Evolutionary conservation across 176 grass and related monocot species (phyloP).

Genomic region (Themeda triandra): DNA sequence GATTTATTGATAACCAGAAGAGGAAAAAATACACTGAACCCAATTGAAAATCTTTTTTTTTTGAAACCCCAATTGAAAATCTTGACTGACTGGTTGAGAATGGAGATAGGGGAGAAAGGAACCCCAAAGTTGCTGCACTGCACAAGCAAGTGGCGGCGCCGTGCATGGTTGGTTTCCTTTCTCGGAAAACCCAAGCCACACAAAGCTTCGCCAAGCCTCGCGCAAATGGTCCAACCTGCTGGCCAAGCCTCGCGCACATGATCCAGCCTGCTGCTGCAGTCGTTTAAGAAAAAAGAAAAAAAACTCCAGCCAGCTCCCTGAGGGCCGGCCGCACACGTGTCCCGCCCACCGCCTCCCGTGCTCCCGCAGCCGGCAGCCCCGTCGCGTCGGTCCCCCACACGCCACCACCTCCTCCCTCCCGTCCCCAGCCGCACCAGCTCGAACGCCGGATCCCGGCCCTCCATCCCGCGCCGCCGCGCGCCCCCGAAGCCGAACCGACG

Average conservation of each 20-base stretch:
- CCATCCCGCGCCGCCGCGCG: not conserved
- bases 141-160: not conserved
- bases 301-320: not conserved
- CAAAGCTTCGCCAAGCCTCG: too few species aligned
- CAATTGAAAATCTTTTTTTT: too few species aligned
- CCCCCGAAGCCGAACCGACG: not conserved
- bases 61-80: too few species aligned
- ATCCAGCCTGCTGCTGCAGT: not conserved
- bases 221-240: too few species aligned
- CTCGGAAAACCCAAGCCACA: not conserved
- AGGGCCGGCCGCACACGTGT: conserved; percentile 12
- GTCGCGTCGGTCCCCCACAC: not conserved
- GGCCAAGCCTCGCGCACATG: too few species aligned
- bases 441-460: not conserved
- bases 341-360: not conserved
- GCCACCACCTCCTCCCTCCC: not conserved
- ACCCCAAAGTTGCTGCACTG: too few species aligned
- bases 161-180: not conserved
- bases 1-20: too few species aligned
- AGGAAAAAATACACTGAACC: too few species aligned
- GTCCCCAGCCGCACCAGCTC: conserved; percentile 3
- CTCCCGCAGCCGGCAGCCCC: not conserved
- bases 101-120: too few species aligned
- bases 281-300: too few species aligned
- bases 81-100: too few species aligned